Conservation (phyloP, 176 grass and related monocot species). For the Aechmea fasciata region DNA sequence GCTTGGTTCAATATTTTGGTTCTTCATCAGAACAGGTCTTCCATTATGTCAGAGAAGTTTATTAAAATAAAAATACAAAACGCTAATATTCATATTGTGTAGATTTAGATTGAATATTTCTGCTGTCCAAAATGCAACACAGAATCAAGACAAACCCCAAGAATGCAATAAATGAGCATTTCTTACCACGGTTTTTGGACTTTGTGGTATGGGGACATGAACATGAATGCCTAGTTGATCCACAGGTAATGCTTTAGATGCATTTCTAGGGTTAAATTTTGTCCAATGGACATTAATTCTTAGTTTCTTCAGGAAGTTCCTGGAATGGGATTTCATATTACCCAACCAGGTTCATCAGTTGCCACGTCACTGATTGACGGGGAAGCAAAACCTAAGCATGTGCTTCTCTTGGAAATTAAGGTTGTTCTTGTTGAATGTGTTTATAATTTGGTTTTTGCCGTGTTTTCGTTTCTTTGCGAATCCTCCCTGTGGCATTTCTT, state of each 20-base stretch:
- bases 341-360: conserved; percentile 75
- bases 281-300: conserved; percentile 1
- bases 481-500: conserved; percentile 1
- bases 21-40: conserved; percentile 74
- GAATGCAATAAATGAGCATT: conserved; percentile 52
- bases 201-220: conserved; percentile 86
- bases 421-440: conserved; percentile 15
- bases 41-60: not conserved
- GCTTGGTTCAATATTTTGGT: conserved; percentile 85
- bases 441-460: conserved; percentile 2
- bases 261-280: not conserved
- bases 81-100: not conserved
- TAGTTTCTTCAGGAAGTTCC: conserved; percentile 50
- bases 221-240: conserved; percentile 74
- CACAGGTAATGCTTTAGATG: conserved; percentile 37
- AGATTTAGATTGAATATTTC: not conserved
- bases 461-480: conserved; percentile 10
- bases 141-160: conserved; percentile 39
- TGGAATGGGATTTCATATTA: conserved; percentile 76
- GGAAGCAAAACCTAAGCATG: conserved; percentile 76
- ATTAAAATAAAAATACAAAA: conserved; percentile 2
- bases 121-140: conserved; percentile 8
- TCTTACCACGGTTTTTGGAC: conserved; percentile 67
- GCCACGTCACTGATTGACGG: conserved; percentile 59
- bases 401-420: conserved; percentile 79